These are phyloP conservation scores for Rhodotorula sphaerocarpa DNA, from an alignment of 768 basidiomycete species.

Conservation along the genomic window DNA sequence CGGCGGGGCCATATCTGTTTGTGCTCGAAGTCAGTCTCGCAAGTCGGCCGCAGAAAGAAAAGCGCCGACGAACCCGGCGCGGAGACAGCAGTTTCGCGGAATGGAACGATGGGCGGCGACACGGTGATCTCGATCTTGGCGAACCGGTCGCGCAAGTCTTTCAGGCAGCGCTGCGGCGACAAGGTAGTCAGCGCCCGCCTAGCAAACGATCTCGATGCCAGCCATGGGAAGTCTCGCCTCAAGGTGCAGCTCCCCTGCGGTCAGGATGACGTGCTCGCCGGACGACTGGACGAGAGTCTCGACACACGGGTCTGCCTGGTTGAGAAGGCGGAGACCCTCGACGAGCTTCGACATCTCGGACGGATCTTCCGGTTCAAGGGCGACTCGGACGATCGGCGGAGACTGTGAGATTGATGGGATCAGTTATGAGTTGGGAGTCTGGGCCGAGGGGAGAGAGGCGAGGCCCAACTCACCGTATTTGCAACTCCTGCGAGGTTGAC, in stretches of 20 bases:
- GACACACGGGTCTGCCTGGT: constrained; percentile 92
- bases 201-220: not conserved
- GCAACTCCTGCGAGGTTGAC: constrained; percentile 71
- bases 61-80: constrained; percentile 53
- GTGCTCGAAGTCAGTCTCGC: not conserved
- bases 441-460: not conserved
- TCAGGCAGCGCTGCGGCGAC: constrained; percentile 69
- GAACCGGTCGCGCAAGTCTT: constrained; percentile 91
- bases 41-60: not conserved
- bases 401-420: constrained; percentile 47
- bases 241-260: constrained; percentile 89
- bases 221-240: constrained; percentile 54
- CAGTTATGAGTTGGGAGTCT: not conserved
- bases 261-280: constrained; percentile 92
- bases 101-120: constrained; percentile 93
- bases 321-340: constrained; percentile 74
- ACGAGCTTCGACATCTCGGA: constrained; percentile 82
- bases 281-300: constrained; percentile 96
- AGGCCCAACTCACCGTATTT: constrained; percentile 51
- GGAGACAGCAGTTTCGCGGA: constrained; percentile 85
- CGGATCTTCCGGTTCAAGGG: constrained; percentile 68
- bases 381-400: constrained; percentile 88
- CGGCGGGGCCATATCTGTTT: constrained; percentile 73
- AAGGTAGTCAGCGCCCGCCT: not conserved
- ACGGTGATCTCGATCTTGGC: constrained; percentile 86